These are phyloP conservation scores for Calonectria pauciramosa DNA, from an alignment of 2,329 filamentous ascomycete species.

Conservation along the genomic window DNA sequence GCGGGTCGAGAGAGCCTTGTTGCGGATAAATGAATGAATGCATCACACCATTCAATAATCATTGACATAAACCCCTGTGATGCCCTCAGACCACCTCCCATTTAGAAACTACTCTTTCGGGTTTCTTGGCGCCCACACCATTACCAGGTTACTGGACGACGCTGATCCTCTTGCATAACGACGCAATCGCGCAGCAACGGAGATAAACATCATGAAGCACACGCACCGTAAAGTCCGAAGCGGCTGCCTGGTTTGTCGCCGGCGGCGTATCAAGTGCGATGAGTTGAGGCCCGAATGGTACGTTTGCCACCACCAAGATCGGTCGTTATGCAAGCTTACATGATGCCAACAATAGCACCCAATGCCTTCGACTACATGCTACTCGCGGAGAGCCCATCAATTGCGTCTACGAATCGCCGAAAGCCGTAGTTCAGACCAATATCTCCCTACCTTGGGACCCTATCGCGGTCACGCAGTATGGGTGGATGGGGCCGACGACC, in stretches of 20 bases:
- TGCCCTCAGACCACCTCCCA: neutral
- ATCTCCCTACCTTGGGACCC: neutral
- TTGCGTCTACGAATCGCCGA: neutral
- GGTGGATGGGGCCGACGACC: neutral
- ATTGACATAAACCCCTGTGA: conserved; percentile 3
- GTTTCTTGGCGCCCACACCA: neutral
- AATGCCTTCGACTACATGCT: neutral
- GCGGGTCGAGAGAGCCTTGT: neutral
- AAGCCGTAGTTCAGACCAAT: neutral
- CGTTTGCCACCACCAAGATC: neutral
- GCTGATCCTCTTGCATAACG: neutral
- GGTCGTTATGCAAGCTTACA: neutral
- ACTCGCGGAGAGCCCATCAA: neutral
- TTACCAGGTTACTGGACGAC: neutral
- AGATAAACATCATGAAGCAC: neutral
- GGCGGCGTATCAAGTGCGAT: neutral
- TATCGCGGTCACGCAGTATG: neutral
- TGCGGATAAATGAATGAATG: conserved; percentile 4
- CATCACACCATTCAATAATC: conserved; percentile 7
- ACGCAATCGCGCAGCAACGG: neutral
- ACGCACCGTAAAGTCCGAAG: conserved; percentile 1
- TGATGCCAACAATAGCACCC: neutral
- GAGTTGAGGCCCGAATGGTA: conserved; percentile 8
- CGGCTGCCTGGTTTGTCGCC: neutral
- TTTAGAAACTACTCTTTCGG: neutral